Percentiles rank a stretch among this genome's conserved stretches.
phyloP scores from a whole-genome alignment of 768 basidiomycete species.

The Phanerochaete carnosa region DNA sequence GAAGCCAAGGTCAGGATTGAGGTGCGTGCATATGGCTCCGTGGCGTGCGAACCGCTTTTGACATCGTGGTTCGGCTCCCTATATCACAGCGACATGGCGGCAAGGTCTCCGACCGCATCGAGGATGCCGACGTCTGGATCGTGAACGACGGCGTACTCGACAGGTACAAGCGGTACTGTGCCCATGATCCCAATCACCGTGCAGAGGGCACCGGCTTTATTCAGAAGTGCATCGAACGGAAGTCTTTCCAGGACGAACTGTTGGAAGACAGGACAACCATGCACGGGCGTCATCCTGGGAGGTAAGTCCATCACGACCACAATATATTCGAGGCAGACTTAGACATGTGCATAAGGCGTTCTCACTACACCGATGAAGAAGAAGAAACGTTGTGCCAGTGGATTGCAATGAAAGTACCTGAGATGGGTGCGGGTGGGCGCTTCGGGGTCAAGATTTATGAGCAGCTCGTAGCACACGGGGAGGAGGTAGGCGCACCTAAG shows the following conservation, averaged over 20 bases:
- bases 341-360: not conserved
- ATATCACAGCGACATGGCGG: constrained; percentile 1
- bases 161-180: not conserved
- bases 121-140: not conserved
- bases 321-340: not conserved
- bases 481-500: not conserved
- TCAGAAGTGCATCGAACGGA: not conserved
- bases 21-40: not conserved
- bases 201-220: not conserved
- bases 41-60: no score
- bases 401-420: constrained; percentile 1
- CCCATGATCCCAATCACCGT: not conserved
- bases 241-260: not conserved
- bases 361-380: not conserved
- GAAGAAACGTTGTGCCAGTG: not conserved
- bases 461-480: not conserved
- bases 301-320: not conserved
- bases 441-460: not conserved
- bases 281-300: not conserved
- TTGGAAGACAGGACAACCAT: not conserved
- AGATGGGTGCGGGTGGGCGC: not conserved
- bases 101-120: not conserved
- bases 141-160: not conserved
- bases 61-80: not conserved
- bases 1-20: not conserved